Percentiles rank a stretch among this genome's conserved stretches.
Conservation (phyloP, 345 rosid species). For the Syzygium grande region DNA sequence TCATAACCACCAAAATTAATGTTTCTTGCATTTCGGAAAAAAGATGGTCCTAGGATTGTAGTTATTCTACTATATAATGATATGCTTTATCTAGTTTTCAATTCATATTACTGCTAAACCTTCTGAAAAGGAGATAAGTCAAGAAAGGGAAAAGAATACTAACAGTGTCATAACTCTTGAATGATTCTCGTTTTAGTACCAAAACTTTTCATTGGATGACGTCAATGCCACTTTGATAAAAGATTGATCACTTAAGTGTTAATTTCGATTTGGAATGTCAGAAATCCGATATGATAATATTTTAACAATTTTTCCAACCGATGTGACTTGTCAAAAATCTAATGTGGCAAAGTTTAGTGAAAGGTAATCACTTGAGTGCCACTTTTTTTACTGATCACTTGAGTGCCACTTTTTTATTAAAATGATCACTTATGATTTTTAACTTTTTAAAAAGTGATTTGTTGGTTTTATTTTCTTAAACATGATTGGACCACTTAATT, state of each 20-base stretch:
- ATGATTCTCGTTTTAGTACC: fast-evolving
- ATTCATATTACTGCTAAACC: background rate
- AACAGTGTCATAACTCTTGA: fast-evolving
- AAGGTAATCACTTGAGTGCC: too few species aligned
- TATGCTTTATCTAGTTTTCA: background rate
- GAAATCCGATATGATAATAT: background rate
- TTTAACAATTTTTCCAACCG: fast-evolving
- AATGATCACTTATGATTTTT: background rate
- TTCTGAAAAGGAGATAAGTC: background rate
- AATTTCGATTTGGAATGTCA: too few species aligned
- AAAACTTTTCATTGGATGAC: fast-evolving
- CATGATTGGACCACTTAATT: too few species aligned
- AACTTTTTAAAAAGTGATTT: too few species aligned
- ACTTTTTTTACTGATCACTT: too few species aligned
- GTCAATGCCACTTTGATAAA: background rate
- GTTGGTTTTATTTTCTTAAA: too few species aligned
- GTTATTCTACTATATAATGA: background rate
- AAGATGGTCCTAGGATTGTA: background rate
- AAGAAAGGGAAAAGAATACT: background rate
- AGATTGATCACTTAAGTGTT: too few species aligned
- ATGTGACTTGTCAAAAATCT: background rate
- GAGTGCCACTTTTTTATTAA: too few species aligned
- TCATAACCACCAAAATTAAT: background rate
- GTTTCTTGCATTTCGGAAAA: background rate
- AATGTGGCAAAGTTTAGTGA: fast-evolving